phyloP scores from a whole-genome alignment of 2,329 filamentous ascomycete species.

The Stachybotrys echinatus region DNA sequence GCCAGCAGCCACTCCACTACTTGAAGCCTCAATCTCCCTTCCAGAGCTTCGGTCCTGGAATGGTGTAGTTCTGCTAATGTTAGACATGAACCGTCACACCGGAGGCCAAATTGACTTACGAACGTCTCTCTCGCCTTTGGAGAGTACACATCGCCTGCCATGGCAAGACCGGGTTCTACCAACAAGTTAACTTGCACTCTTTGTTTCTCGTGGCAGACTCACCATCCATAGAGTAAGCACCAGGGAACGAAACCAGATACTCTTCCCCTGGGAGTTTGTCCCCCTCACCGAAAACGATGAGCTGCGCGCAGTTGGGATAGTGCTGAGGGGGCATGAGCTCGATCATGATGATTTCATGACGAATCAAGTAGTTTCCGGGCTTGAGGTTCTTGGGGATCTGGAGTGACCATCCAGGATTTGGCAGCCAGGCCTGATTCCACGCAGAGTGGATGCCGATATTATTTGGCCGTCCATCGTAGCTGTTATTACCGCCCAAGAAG shows the following conservation, averaged over 20 bases:
- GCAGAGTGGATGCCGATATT: slow-evolving; percentile 41
- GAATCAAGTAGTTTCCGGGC: slow-evolving; percentile 49
- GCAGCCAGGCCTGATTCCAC: slow-evolving; percentile 18
- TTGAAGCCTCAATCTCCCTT: neutral
- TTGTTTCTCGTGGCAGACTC: neutral
- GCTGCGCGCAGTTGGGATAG: slow-evolving; percentile 3
- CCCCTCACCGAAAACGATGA: slow-evolving; percentile 2
- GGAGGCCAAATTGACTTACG: neutral
- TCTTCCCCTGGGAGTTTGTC: slow-evolving; percentile 1
- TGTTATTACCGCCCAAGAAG: slow-evolving; percentile 33
- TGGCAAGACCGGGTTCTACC: slow-evolving; percentile 1
- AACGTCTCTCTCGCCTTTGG: neutral
- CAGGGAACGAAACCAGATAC: slow-evolving; percentile 3
- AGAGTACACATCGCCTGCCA: slow-evolving; percentile 1
- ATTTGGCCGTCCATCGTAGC: neutral
- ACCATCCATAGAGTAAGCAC: slow-evolving; percentile 3
- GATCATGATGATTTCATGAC: slow-evolving; percentile 51
- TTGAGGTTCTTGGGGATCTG: slow-evolving; percentile 42
- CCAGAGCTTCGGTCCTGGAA: slow-evolving; percentile 4
- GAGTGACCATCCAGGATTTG: slow-evolving; percentile 35
- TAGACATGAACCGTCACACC: slow-evolving; percentile 46
- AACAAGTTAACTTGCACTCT: neutral
- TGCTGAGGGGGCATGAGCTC: slow-evolving; percentile 25
- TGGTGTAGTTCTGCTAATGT: slow-evolving; percentile 31
- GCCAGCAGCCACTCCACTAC: no score